Base-by-base conservation (phyloP, 768 basidiomycete genomes). In the Solioccasus polychromus region DNA sequence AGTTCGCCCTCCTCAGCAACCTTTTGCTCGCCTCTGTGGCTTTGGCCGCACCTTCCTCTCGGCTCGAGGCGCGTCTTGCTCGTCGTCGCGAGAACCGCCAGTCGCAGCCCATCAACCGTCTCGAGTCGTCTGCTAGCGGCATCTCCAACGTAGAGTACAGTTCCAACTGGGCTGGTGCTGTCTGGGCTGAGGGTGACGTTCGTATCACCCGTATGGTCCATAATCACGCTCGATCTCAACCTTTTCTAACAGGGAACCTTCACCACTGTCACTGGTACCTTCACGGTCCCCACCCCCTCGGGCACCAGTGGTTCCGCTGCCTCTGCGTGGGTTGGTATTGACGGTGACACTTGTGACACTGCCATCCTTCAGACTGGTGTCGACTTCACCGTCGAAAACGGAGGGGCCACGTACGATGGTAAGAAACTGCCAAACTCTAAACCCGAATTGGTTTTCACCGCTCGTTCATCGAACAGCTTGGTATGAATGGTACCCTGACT, bases 311-410 rank as follows among this genome's bases (percentile, higher is more conserved):
- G 47, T 8, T n/a, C 32, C 28, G 51, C 48, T 24, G 51, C 56
- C 19, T 44, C 48, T 41, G 56, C 56, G 23, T 60, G 59, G 56
- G 53, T 60, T 24, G 59, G 59, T 24, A 58, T 60, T n/a, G 59
- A 61, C 7, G 52, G 55, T 43, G 48, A 54, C 31, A 44, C 36
- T 11, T 50, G 52, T 29, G 5, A 1, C 6, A 49, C 11, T 8
- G 50, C 50, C 12, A 53, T 57, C 38, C 52, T 59, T 39, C 55
- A 60, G 43, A 50, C 55, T 8, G 58, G 58, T 24, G 12, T 59
- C 12, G 48, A 51, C 44, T 48, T 53, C 38, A 53, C 15, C 0
- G 3, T 58, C 32, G 8, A 2, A 1, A 4, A 11, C 10, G 53
- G 45, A 0, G 4, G 0, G 4, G 42, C 25, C 25, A 41, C 52